A percentile compares a stretch with the other conserved stretches of the same genome.
phyloP scores from a whole-genome alignment of 2,329 filamentous ascomycete genomes.

The Chrysoporthe deuterocubensis region DNA sequence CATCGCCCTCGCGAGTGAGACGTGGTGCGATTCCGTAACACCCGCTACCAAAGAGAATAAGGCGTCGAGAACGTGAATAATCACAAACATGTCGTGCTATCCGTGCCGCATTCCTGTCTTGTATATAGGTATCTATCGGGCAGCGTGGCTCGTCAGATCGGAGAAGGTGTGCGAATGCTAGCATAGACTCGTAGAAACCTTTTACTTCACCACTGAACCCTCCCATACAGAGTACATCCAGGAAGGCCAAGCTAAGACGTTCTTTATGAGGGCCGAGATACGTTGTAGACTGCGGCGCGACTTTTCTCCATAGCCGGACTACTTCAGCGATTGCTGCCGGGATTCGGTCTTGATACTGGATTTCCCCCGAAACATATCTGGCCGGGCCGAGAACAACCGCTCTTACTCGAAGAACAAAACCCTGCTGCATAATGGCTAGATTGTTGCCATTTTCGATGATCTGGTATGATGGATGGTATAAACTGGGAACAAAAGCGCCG shows the following conservation, averaged over 20 bases:
- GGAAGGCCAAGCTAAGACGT: neutral
- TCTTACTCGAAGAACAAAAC: neutral
- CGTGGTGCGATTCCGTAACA: slow-evolving; percentile 31
- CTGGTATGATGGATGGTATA: rapidly evolving
- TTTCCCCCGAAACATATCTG: neutral
- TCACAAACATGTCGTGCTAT: neutral
- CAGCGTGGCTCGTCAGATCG: neutral
- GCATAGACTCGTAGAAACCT: neutral
- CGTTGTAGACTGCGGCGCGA: neutral
- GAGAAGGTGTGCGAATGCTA: neutral
- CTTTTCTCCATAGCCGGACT: slow-evolving; percentile 2
- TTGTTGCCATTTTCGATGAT: neutral
- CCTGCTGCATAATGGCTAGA: neutral
- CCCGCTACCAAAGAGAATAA: slow-evolving; percentile 25
- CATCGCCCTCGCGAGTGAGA: slow-evolving; percentile 6
- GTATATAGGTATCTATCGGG: neutral
- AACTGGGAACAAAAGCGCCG: too few species aligned
- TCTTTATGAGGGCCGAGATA: neutral
- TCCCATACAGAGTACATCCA: neutral
- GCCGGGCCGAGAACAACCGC: slow-evolving; percentile 3
- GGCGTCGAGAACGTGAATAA: neutral
- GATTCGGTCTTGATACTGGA: rapidly evolving
- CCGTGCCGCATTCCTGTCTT: neutral
- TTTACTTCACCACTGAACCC: rapidly evolving
- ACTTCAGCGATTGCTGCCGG: neutral